A percentile compares a stretch with the other conserved stretches of the same genome.
phyloP scores from a whole-genome alignment of 192 early-diverging fungal species.

The Backusella westeae region DNA sequence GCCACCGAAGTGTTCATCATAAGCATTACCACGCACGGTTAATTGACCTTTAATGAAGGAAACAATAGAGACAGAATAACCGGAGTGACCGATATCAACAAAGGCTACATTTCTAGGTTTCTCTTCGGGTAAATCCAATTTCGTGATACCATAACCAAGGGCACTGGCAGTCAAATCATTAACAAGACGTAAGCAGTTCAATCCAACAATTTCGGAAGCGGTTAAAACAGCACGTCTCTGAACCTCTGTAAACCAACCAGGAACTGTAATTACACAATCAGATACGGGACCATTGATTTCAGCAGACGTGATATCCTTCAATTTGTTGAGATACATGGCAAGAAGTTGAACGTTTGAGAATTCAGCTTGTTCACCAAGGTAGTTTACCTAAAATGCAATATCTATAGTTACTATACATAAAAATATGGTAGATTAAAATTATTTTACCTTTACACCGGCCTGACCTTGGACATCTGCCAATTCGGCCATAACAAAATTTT shows the following conservation, averaged over 20 bases:
- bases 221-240: slow-evolving; percentile 86
- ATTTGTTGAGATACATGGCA: slow-evolving; percentile 91
- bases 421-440: background rate
- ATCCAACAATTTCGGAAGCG: slow-evolving; percentile 80
- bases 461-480: slow-evolving; percentile 81
- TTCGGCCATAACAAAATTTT: slow-evolving; percentile 76
- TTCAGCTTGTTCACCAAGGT: slow-evolving; percentile 67
- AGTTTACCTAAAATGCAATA: slow-evolving; percentile 60
- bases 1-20: slow-evolving; percentile 92
- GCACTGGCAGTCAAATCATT: slow-evolving; percentile 92
- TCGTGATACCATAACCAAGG: slow-evolving; percentile 97
- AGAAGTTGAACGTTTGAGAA: slow-evolving; percentile 88
- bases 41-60: slow-evolving; percentile 96
- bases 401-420: background rate
- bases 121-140: slow-evolving; percentile 94
- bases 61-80: slow-evolving; percentile 75
- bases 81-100: slow-evolving; percentile 91
- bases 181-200: slow-evolving; percentile 88
- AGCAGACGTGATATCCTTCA: slow-evolving; percentile 81
- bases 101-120: slow-evolving; percentile 86
- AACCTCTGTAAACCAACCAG: slow-evolving; percentile 91
- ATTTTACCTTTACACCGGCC: slow-evolving; percentile 66
- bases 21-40: slow-evolving; percentile 84
- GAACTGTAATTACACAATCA: slow-evolving; percentile 91
- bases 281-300: slow-evolving; percentile 82